Conservation (phyloP, 345 rosid species). For the Eucalyptus victrix region DNA sequence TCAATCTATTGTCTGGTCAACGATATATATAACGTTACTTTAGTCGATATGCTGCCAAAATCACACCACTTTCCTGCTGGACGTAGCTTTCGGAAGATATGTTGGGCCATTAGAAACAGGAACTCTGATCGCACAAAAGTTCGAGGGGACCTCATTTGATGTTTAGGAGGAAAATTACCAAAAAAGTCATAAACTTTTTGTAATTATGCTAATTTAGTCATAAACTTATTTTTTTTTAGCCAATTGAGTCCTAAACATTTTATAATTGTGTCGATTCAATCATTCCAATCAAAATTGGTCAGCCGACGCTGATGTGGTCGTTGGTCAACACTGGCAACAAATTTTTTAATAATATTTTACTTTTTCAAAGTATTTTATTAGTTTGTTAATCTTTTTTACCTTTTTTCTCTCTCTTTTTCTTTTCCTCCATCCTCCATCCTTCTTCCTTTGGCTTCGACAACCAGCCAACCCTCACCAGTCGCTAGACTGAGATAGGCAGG, state of each 20-base stretch:
- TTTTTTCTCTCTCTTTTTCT: too few species aligned
- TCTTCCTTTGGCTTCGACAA: too few species aligned
- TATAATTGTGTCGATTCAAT: too few species aligned
- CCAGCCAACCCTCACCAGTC: accelerated
- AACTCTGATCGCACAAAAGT: not conserved
- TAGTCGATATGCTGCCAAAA: not conserved
- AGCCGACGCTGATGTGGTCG: accelerated
- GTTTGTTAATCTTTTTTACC: too few species aligned
- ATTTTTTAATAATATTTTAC: too few species aligned
- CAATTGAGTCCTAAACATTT: too few species aligned
- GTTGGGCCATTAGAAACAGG: not conserved
- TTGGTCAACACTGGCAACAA: too few species aligned
- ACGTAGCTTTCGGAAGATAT: not conserved
- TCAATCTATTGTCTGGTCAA: not conserved
- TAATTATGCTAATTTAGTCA: accelerated
- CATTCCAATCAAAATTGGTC: too few species aligned
- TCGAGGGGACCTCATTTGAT: not conserved
- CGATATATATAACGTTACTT: not conserved
- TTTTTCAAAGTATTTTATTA: too few species aligned
- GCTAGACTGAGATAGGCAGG: accelerated
- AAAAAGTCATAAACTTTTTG: accelerated
- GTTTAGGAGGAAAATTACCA: not conserved
- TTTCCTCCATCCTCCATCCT: too few species aligned
- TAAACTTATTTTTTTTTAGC: too few species aligned
- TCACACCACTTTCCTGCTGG: not conserved